These are phyloP conservation scores for Boletus eberwhitei DNA, from an alignment of 768 basidiomycete species.

Conservation along the genomic window DNA sequence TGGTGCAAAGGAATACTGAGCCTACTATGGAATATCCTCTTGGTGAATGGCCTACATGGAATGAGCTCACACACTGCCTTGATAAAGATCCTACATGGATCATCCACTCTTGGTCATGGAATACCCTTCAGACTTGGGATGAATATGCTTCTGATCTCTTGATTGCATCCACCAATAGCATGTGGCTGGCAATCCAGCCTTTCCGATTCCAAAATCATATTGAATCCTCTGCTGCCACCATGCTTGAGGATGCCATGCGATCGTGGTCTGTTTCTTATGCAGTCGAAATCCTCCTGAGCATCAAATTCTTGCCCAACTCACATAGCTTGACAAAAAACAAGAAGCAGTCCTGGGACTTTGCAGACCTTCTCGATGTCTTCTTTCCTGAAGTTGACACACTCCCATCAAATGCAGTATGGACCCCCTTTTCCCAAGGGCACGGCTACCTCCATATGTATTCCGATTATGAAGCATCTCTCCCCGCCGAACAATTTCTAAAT, in stretches of 20 bases:
- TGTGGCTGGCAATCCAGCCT: slow-evolving; percentile 1
- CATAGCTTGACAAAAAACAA: slow-evolving; percentile 1
- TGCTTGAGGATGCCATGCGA: no score
- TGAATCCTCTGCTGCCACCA: no score
- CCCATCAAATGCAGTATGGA: not conserved
- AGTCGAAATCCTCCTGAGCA: not conserved
- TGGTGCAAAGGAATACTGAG: no score
- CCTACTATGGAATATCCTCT: slow-evolving; percentile 9
- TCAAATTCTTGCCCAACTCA: slow-evolving; percentile 6
- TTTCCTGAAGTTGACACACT: not conserved
- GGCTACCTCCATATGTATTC: slow-evolving; percentile 4
- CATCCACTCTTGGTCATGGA: not conserved
- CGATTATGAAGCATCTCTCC: not conserved
- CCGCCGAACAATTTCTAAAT: not conserved
- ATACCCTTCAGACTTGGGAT: not conserved
- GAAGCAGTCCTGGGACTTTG: slow-evolving; percentile 1
- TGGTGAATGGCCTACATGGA: slow-evolving; percentile 4
- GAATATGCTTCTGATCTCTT: slow-evolving; percentile 1
- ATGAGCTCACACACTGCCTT: not conserved
- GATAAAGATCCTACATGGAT: not conserved
- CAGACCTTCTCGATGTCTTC: not conserved
- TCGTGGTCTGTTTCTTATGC: slow-evolving; percentile 4
- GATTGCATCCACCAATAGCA: not conserved
- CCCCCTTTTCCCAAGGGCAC: not conserved
- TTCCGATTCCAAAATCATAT: no score